A percentile compares a stretch with the other conserved stretches of the same genome.
Evolutionary conservation across 2,329 filamentous ascomycete genomes (phyloP).

Genomic region (Alternaria gaisen): DNA sequence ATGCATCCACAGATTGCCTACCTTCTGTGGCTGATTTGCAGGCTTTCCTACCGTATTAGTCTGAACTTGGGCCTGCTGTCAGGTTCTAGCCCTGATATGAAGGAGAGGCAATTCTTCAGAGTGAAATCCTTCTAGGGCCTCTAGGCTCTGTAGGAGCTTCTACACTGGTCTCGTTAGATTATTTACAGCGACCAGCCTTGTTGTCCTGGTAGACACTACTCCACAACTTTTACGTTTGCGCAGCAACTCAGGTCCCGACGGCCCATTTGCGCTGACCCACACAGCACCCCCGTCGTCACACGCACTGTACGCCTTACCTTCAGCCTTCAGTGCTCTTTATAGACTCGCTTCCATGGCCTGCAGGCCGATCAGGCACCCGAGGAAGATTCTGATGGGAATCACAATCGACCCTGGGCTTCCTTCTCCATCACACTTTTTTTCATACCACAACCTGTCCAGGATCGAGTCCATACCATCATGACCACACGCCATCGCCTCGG

Average conservation of each 20-base stretch:
- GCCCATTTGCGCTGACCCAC: conserved; percentile 5
- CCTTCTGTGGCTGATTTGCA: neutral
- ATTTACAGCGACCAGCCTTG: neutral
- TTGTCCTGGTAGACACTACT: neutral
- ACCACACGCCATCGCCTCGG: conserved; percentile 5
- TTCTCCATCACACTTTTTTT: conserved; percentile 3
- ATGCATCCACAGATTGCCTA: neutral
- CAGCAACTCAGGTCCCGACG: conserved; percentile 4
- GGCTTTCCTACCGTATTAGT: neutral
- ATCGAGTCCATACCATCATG: conserved; percentile 6
- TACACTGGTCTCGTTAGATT: neutral
- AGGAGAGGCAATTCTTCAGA: neutral
- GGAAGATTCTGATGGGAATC: neutral
- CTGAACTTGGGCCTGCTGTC: conserved; percentile 1
- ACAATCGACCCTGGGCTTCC: neutral
- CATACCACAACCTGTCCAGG: neutral
- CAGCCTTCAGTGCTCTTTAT: conserved; percentile 7
- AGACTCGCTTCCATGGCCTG: conserved; percentile 4
- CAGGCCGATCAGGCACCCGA: conserved; percentile 5
- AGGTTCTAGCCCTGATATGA: neutral
- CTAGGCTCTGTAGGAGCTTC: neutral
- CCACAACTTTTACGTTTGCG: neutral
- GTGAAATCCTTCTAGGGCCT: neutral
- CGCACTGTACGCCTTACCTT: conserved; percentile 1
- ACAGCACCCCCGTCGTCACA: conserved; percentile 6